Conservation (phyloP, 1,284 basidiomycete genomes). For the Afroboletus lepidellus region DNA sequence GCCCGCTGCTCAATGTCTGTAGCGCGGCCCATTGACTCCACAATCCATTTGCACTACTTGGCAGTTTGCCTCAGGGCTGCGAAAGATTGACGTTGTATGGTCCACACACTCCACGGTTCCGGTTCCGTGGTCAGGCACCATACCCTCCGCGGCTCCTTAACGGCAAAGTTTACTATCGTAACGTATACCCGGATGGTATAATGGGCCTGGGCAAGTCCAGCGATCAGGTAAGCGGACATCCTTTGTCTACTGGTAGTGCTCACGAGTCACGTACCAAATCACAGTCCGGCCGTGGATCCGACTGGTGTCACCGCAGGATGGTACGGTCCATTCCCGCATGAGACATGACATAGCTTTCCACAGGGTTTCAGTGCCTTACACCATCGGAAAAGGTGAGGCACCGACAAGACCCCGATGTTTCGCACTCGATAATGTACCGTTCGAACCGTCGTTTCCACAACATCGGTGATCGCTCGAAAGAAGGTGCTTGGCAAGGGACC, state of each 20-base stretch:
- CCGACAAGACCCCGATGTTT: neutral
- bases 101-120: constrained; percentile 28
- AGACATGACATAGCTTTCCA: constrained; percentile 1
- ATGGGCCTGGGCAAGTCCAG: constrained; percentile 1
- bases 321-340: constrained; percentile 1
- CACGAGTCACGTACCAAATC: neutral
- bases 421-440: neutral
- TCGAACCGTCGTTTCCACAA: constrained; percentile 2
- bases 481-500: neutral
- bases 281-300: neutral
- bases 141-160: constrained; percentile 20
- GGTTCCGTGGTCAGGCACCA: constrained; percentile 25
- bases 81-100: constrained; percentile 20
- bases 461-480: constrained; percentile 1
- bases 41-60: constrained; percentile 2
- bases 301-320: neutral
- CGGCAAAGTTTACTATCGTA: constrained; percentile 7
- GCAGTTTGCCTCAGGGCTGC: constrained; percentile 23
- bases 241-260: neutral
- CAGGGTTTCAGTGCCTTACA: constrained; percentile 4
- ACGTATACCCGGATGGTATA: constrained; percentile 9
- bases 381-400: neutral
- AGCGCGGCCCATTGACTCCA: constrained; percentile 8
- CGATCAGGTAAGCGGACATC: constrained; percentile 8
- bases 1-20: constrained; percentile 10